Evolutionary conservation across 2,329 filamentous ascomycete species (phyloP), one percentile per base, ranked within the genome.

Genomic region (Diaporthe helianthi): DNA sequence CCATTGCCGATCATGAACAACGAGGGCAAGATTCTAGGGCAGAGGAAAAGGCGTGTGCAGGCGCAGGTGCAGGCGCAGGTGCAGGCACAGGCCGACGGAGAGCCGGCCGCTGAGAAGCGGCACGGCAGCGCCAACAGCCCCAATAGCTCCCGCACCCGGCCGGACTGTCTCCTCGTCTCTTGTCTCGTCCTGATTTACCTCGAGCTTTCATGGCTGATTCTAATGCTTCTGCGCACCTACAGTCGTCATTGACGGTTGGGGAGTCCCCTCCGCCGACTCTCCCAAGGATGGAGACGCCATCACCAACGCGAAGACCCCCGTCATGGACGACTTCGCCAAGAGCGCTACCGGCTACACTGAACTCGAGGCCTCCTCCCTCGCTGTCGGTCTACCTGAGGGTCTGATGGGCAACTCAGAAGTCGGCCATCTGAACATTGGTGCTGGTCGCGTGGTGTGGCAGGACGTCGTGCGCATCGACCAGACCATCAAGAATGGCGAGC

Each of bases 181-280:
- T 84, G 84, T 76, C 87, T 86, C 74, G 78, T 85, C 72, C 80
- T 89, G 72, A 75, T 87, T 69, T 88, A 88, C 74, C 77, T 89
- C 69, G 85, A 89, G 78, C 75, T 87, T 69, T 83, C 81, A 70
- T 89, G 85, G 86, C 86, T 89, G 86, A 87, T 87, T 71, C 80
- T 86, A 76, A 79, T 87, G 78, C 78, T 88, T 63, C 78, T 85
- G 74, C 82, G 82, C 74, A 80, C 80, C 63, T 79, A 79, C 78
- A 94, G 92, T 99, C 88, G 96, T 98, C 83, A 99, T 99, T 86
- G 96, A 99, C 84, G 96, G 96, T 78, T 99, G 96, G 96, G 96
- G 96, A 79, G 89, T 98, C 77, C 89, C 94, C 76, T 89, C 89
- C 73, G 90, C 91, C 74, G 84, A 90, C 70, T 97, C 94, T 69